Evolutionary conservation across 2,329 filamentous ascomycete genomes (phyloP).

Genomic region (Biscogniauxia sp.): DNA sequence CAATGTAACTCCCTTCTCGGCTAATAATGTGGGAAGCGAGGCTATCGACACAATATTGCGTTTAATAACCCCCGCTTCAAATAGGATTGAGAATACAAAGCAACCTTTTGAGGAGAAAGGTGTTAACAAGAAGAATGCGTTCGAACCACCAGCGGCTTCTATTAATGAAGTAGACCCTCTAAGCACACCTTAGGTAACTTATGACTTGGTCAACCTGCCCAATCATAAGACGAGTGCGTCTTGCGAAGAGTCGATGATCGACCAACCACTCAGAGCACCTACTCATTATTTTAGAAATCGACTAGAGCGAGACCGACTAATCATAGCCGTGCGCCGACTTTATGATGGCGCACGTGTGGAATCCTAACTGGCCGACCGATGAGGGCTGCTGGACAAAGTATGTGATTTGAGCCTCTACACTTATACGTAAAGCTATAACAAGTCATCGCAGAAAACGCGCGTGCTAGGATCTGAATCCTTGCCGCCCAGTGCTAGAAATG

Average conservation of each 20-base stretch:
- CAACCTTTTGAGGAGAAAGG: too few species aligned
- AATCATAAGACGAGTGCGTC: background rate
- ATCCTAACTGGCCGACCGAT: background rate
- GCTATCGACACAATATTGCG: background rate
- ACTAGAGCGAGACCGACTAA: background rate
- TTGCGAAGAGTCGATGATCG: background rate
- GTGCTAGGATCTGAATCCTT: background rate
- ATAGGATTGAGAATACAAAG: background rate
- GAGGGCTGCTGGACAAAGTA: background rate
- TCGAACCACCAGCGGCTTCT: background rate
- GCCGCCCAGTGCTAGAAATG: background rate
- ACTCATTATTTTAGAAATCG: background rate
- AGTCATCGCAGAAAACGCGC: background rate
- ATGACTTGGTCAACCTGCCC: background rate
- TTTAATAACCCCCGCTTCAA: background rate
- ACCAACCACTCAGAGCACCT: background rate
- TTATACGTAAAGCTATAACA: background rate
- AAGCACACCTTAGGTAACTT: background rate
- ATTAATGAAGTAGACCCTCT: background rate
- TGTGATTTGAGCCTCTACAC: background rate
- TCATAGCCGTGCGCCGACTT: background rate
- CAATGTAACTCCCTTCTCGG: background rate
- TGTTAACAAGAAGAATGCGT: too few species aligned
- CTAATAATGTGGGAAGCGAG: background rate
- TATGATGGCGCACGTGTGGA: background rate